Evolutionary conservation across 805 yeast species (phyloP).

Genomic region (Saturnispora sekii): DNA sequence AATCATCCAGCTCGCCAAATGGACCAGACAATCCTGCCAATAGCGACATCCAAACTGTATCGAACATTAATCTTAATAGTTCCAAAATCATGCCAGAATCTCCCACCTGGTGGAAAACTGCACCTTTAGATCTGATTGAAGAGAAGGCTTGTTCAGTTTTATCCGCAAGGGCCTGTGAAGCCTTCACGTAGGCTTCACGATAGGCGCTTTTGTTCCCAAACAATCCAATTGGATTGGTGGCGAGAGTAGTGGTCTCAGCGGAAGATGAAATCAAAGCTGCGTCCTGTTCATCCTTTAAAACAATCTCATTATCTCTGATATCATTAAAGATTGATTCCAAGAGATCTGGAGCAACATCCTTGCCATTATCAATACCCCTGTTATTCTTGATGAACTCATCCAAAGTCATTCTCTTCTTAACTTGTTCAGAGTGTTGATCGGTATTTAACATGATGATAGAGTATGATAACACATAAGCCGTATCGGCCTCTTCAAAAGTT

Average conservation of each 20-base stretch:
- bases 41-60: slow-evolving; percentile 93
- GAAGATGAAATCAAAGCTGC: slow-evolving; percentile 76
- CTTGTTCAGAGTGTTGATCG: slow-evolving; percentile 83
- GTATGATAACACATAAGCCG: slow-evolving; percentile 86
- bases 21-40: slow-evolving; percentile 92
- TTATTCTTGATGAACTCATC: slow-evolving; percentile 84
- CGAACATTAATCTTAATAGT: slow-evolving; percentile 89
- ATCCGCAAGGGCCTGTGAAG: slow-evolving; percentile 82
- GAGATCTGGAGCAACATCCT: slow-evolving; percentile 68
- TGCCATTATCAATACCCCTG: slow-evolving; percentile 86
- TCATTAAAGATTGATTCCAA: slow-evolving; percentile 65
- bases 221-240: slow-evolving; percentile 28
- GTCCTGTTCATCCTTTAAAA: slow-evolving; percentile 86
- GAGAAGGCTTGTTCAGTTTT: slow-evolving; percentile 82
- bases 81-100: slow-evolving; percentile 54
- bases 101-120: slow-evolving; percentile 43
- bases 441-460: slow-evolving; percentile 91
- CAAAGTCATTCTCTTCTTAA: slow-evolving; percentile 76
- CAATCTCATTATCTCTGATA: slow-evolving; percentile 77
- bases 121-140: slow-evolving; percentile 40
- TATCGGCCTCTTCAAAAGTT: slow-evolving; percentile 85
- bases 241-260: slow-evolving; percentile 22
- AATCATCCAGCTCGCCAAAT: slow-evolving; percentile 78
- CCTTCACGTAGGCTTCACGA: slow-evolving; percentile 83
- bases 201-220: slow-evolving; percentile 61